A percentile compares a stretch with the other conserved stretches of the same genome.
These are phyloP conservation scores for Paracoccidioides lutzii DNA, from an alignment of 2,329 filamentous ascomycete species.

Conservation along the genomic window DNA sequence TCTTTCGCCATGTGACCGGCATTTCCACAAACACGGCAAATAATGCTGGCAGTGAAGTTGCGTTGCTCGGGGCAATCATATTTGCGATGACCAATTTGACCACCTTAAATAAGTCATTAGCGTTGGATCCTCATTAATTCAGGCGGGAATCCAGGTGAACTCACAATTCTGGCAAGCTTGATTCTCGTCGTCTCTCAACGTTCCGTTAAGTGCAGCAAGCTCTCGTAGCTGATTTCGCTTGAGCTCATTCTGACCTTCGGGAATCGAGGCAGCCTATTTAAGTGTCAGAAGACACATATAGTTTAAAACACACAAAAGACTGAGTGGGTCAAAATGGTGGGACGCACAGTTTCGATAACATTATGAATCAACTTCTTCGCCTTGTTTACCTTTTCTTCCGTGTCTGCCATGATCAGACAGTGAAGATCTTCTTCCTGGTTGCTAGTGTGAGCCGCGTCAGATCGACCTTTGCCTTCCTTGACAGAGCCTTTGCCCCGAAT, in stretches of 20 bases:
- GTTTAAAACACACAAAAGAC: neutral
- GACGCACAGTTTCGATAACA: slow-evolving; percentile 88
- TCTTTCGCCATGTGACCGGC: slow-evolving; percentile 97
- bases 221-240: slow-evolving; percentile 98
- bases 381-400: slow-evolving; percentile 98
- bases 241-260: slow-evolving; percentile 95
- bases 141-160: slow-evolving; percentile 14
- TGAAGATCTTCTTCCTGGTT: slow-evolving; percentile 99
- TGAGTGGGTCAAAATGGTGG: neutral
- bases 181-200: slow-evolving; percentile 95
- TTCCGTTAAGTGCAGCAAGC: slow-evolving; percentile 95
- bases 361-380: slow-evolving; percentile 98
- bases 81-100: slow-evolving; percentile 96
- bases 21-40: slow-evolving; percentile 95
- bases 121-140: neutral
- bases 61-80: slow-evolving; percentile 96
- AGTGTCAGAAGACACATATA: slow-evolving; percentile 12
- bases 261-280: slow-evolving; percentile 82
- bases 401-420: slow-evolving; percentile 99
- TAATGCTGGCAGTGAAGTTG: slow-evolving; percentile 98
- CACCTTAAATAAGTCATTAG: slow-evolving; percentile 38
- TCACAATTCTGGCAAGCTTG: slow-evolving; percentile 94
- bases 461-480: slow-evolving; percentile 98
- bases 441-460: slow-evolving; percentile 96
- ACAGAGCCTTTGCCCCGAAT: slow-evolving; percentile 99